Evolutionary conservation across 164 flowering plant genomes (phyloP), one percentile per base, ranked within the genome.

Genomic region (Nymphaea colorata): DNA sequence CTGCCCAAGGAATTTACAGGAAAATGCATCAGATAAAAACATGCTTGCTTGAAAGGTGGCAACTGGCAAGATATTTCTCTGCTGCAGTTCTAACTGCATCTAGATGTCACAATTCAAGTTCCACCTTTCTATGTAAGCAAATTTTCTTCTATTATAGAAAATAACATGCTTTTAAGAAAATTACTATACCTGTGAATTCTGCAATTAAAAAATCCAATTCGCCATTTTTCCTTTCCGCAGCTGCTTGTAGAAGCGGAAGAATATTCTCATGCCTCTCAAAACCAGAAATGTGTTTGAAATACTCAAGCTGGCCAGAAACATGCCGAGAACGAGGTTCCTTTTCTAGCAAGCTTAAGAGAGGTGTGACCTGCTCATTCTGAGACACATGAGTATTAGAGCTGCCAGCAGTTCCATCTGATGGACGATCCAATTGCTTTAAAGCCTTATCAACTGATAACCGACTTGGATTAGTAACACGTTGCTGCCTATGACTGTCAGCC

Each of bases 251-350:
- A 25, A 94, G 83, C 61, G 99, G 98, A 72, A 90, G 73, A 68
- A 88, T 82, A 65, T 82, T 89, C 82, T 95, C 97, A 82, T 90
- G 94, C 72, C 87, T 86, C 75, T 95, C 98, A 71, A 90, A 62
- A 17, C 64, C 64, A 69, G 96, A 74, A 65, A 92, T 80, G 68
- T 92, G 93, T 8, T 86, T 88, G 6, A 84, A 84, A 86, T 85
- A 93, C 74, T 94, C 99, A 47, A 94, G 88, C 79, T 91, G 96
- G 64, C 99, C 98, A 76, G 99, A 90, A 72, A 83, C 82, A 80
- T 80, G 94, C 68, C 89, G 80, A 57, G 97, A 92, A 73, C 97
- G 97, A 44, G 99, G 99, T 69, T 95, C 99, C 79, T 92, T 95
- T 4, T 95, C 99, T 82, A 95, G 75, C 79, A 95, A 85, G 78